Conservation (phyloP, 2,329 filamentous ascomycete genomes). For the Domatiomyces catenatus region DNA sequence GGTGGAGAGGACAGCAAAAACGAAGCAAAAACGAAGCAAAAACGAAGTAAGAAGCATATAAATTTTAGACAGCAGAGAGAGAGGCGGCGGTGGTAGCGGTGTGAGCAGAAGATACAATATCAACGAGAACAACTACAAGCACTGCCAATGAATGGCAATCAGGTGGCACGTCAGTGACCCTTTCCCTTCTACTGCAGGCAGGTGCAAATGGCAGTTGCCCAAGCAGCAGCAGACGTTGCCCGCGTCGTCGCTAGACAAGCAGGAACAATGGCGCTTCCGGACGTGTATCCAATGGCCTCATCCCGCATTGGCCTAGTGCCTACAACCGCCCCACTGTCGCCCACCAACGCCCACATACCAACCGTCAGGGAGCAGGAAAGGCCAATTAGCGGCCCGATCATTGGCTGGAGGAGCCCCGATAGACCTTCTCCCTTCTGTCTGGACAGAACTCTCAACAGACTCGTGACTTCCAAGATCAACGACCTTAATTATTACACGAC, state of each 20-base stretch:
- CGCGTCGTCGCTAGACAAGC: neutral
- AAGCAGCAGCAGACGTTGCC: neutral
- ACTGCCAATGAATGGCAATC: neutral
- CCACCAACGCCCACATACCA: neutral
- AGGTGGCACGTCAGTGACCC: neutral
- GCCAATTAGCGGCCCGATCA: neutral
- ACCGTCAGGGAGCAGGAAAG: neutral
- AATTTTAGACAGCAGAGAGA: neutral
- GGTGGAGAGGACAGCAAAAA: neutral
- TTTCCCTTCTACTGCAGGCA: neutral
- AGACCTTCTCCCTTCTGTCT: neutral
- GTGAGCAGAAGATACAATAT: neutral
- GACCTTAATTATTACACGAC: neutral
- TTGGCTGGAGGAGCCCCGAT: neutral
- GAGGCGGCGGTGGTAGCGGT: no score
- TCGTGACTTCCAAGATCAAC: neutral
- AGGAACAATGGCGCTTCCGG: neutral
- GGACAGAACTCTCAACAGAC: neutral
- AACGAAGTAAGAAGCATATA: neutral
- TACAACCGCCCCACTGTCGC: neutral
- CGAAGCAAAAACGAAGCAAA: no score
- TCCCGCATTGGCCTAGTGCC: neutral
- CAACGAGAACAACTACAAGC: neutral
- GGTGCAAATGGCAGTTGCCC: neutral
- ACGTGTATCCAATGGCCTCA: no score